Conservation (phyloP, 78 protist genomes). For the Dictyostelium firmibasis region DNA sequence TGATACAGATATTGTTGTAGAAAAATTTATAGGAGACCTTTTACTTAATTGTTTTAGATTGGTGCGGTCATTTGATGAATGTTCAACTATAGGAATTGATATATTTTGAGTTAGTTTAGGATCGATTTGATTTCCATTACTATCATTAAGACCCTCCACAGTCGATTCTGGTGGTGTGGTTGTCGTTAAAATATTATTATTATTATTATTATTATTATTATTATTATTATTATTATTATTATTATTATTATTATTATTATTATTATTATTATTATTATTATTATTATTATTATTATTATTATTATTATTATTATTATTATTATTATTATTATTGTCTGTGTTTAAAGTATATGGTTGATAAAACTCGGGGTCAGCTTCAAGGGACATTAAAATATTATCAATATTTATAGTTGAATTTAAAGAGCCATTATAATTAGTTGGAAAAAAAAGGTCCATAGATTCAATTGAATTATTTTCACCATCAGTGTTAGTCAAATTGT, state of each 20-base stretch:
- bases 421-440: not conserved
- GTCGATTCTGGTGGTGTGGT: not conserved
- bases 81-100: not conserved
- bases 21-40: not conserved
- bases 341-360: not conserved
- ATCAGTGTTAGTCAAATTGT: not conserved
- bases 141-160: not conserved
- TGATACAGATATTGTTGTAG: not conserved
- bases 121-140: not conserved
- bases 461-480: not conserved
- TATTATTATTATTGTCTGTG: not conserved
- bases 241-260: not conserved
- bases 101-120: not conserved
- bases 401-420: not conserved
- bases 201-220: not conserved
- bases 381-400: constrained; percentile 20
- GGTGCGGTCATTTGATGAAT: not conserved
- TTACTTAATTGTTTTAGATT: no score
- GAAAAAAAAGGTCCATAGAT: not conserved
- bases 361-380: constrained; percentile 33
- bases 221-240: not conserved
- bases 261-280: not conserved
- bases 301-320: not conserved
- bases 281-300: not conserved
- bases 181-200: not conserved